Conservation (phyloP, 176 grass and related monocot genomes). For the Areca catechu region DNA sequence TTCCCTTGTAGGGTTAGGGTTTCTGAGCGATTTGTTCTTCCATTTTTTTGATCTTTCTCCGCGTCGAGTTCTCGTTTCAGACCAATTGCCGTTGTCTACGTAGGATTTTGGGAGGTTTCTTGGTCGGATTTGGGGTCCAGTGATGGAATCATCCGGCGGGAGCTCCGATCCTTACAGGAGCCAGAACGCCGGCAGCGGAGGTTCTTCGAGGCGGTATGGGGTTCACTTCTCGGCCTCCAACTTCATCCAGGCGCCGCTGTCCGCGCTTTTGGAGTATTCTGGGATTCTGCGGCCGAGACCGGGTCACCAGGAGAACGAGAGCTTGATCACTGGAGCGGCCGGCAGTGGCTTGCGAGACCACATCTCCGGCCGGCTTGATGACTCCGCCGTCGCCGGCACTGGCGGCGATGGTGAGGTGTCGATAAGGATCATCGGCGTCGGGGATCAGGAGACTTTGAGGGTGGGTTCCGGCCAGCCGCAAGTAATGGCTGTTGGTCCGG, state of each 20-base stretch:
- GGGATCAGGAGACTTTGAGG: constrained; percentile 38
- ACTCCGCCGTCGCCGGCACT: constrained; percentile 18
- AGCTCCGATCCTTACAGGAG: constrained; percentile 35
- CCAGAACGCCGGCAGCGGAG: constrained; percentile 3
- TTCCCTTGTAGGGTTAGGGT: too few relatives aligned
- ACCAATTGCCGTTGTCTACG: not conserved
- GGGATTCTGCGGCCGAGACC: constrained; percentile 50
- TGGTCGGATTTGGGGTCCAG: not conserved
- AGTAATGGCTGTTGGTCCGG: constrained; percentile 29
- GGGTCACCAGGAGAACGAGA: constrained; percentile 22
- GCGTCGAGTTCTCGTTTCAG: too few relatives aligned
- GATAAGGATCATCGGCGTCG: constrained; percentile 74
- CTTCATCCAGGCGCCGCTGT: constrained; percentile 77
- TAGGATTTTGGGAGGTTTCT: not conserved
- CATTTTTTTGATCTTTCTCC: too few relatives aligned
- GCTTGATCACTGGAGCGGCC: constrained; percentile 14
- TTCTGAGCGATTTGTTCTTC: too few relatives aligned
- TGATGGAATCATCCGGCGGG: constrained; percentile 40
- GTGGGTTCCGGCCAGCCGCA: constrained; percentile 22
- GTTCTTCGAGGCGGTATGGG: constrained; percentile 50
- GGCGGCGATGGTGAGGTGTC: constrained; percentile 58
- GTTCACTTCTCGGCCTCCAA: constrained; percentile 65
- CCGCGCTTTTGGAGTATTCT: constrained; percentile 84
- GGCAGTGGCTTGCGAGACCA: not conserved
- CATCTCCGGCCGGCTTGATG: not conserved